Base-by-base conservation (phyloP, 805 yeast genomes). In the Yamadazyma sp. region DNA sequence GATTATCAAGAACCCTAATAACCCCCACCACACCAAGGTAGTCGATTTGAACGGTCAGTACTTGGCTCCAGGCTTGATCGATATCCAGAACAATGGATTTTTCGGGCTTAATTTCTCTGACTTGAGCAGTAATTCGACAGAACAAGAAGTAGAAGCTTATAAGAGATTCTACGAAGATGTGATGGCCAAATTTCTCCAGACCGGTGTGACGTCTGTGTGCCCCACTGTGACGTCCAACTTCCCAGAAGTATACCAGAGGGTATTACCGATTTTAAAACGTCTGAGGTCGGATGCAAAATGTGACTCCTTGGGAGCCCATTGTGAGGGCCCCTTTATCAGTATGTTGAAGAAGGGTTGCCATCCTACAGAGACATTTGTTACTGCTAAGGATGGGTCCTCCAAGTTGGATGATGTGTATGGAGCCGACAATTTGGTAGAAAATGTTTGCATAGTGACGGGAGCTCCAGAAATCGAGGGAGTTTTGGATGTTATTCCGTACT, bases 281-380 rank as follows among this genome's bases (percentile, higher is more conserved):
- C 53, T 63, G 9, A 53, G 75, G 24, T 45, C 54, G 2, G 19
- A 46, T 22, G 44, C 47, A 32, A 62, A 56, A 50, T 50, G 69
- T 11, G 79, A 73, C 48, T 64, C 72, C 3, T 56, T 77, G 39
- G 82, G 82, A 8, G 78, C 78, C n/a, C 82, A 77, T 50, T 55
- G 73, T 26, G 82, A 77, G 47, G 82, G 82, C 5, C 82, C 82
- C 6, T 75, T 77, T 50, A 67, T 77, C 41, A 73, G 70, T 38
- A 54, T 61, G 25, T 50, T 57, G 30, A 73, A 73, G 48, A 71
- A 68, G 46, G 79, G 79, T 3, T 73, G 79, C 44, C 79, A 73
- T 46, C 75, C 75, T 2, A 59, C 58, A 10, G 71, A 64, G 41
- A 65, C 73, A n/a, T 60, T 72, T 44, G 66, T 58, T 21, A 61